These are phyloP conservation scores for Penicillium simplicissimum DNA, from an alignment of 495 filamentous ascomycete genomes.

Conservation along the genomic window DNA sequence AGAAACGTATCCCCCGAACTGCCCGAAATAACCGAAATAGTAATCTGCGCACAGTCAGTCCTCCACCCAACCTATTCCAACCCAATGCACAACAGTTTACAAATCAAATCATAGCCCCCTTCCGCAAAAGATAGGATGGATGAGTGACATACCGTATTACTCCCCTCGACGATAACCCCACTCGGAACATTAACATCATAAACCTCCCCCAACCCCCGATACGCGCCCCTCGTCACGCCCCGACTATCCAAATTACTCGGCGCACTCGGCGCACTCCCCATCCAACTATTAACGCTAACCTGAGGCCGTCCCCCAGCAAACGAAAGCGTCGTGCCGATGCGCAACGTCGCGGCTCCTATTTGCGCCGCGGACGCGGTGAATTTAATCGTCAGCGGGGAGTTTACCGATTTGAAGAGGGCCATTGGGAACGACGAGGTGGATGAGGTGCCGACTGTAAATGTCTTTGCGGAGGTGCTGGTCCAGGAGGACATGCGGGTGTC, in stretches of 20 bases:
- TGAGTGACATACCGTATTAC: constrained; percentile 49
- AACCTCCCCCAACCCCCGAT: constrained; percentile 60
- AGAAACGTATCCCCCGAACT: constrained; percentile 55
- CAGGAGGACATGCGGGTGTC: constrained; percentile 62
- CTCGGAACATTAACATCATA: constrained; percentile 58
- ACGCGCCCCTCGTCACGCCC: constrained; percentile 65
- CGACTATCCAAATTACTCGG: constrained; percentile 64
- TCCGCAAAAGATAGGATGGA: too few species aligned
- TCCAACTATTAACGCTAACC: constrained; percentile 52
- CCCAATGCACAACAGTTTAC: background rate
- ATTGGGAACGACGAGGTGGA: constrained; percentile 58
- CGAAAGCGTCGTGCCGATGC: constrained; percentile 63
- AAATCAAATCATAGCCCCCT: too few species aligned
- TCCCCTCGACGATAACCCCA: constrained; percentile 56
- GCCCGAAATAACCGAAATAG: constrained; percentile 59
- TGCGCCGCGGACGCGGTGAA: constrained; percentile 56
- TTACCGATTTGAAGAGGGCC: constrained; percentile 63
- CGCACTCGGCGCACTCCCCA: constrained; percentile 48
- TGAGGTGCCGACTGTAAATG: constrained; percentile 59
- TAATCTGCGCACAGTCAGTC: constrained; percentile 37
- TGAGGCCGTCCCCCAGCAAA: constrained; percentile 53
- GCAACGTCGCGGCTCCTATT: constrained; percentile 55
- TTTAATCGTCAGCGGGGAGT: constrained; percentile 61
- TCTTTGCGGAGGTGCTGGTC: constrained; percentile 43
- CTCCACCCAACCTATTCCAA: background rate